Evolutionary conservation across 2,329 filamentous ascomycete genomes (phyloP).

Genomic region (Verticillium klebahnii): DNA sequence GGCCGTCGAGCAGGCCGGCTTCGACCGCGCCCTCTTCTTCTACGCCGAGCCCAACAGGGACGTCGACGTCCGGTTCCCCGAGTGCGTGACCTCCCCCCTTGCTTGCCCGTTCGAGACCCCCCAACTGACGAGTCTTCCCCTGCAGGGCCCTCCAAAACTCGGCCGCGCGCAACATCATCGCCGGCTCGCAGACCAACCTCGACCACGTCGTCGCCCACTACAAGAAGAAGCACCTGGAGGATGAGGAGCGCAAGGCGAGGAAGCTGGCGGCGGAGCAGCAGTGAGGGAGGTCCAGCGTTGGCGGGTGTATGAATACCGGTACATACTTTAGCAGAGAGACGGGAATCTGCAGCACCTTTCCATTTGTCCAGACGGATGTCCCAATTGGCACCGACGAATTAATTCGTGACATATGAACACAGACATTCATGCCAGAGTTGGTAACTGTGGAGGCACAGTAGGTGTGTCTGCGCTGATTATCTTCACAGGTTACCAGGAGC

Average conservation of each 20-base stretch:
- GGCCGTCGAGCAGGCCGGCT: slow-evolving; percentile 50
- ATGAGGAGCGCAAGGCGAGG: slow-evolving; percentile 50
- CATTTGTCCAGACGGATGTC: not conserved
- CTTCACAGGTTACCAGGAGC: no score
- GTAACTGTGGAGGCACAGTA: no score
- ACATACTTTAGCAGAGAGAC: slow-evolving; percentile 4
- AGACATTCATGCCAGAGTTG: no score
- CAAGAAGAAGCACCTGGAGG: slow-evolving; percentile 46
- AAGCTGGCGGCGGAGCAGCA: slow-evolving; percentile 22
- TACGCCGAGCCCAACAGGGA: slow-evolving; percentile 34
- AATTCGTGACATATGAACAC: no score
- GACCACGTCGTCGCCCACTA: slow-evolving; percentile 56
- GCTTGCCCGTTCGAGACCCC: slow-evolving; percentile 16
- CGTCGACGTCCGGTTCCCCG: slow-evolving; percentile 51
- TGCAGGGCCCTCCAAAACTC: slow-evolving; percentile 45
- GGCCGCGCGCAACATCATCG: slow-evolving; percentile 47
- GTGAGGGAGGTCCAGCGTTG: not conserved
- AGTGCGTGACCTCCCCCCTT: slow-evolving; percentile 39
- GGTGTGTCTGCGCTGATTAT: no score
- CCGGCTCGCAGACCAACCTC: slow-evolving; percentile 49
- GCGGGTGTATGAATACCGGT: slow-evolving; percentile 12
- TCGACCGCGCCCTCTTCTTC: slow-evolving; percentile 51
- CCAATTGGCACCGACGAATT: no score
- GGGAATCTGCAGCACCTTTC: not conserved
- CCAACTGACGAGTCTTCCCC: slow-evolving; percentile 4